Evolutionary conservation across 768 basidiomycete genomes (phyloP), one percentile per base, ranked within the genome.

Genomic region (Butyriboletus loyo): DNA sequence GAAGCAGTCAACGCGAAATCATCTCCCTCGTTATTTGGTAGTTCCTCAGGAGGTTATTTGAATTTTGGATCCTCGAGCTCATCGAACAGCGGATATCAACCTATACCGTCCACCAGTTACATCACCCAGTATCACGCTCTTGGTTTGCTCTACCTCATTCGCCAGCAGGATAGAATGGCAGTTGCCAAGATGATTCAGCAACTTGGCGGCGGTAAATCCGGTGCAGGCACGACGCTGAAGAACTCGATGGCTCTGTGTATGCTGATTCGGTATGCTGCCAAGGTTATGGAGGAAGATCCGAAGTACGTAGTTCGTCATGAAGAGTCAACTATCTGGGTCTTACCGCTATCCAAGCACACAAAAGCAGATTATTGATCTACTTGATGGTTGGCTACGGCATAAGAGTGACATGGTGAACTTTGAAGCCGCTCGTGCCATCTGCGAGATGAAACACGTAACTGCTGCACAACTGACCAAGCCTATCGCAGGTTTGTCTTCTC

Each of bases 361-460:
- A 70, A 85, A 82, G 55, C 93, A 91, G 63, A 96, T 98, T 81
- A 77, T 92, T 47, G 97, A 98, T 58, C 80, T 97, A 38, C 77
- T 98, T 34, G 97, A 98, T 66, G 87, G 89, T 31, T 95, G 94
- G 86, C 76, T 98, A 54, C 85, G 94, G 53, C 97, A 99, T 74
- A 99, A 99, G 78, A 97, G 93, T 61, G 97, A 99, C 68, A 99
- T 98, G 96, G 97, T 99, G 66, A 98, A 98, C 73, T 90, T 94
- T 55, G 97, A 99, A 70, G 97, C 97, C 21, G 96, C 97, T 4
- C 88, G 97, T 39, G 95, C 86, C 7, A 96, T 99, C 56, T 98
- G 95, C 68, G 96, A 98, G 69, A 91, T 96, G 89, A 89, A 86
- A 71, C 84, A 86, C 55, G 87, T 93, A 27, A 78, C 85, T 25